These are phyloP conservation scores for Cyberlindnera misumaiensis DNA, from an alignment of 805 yeast genomes.

Conservation along the genomic window DNA sequence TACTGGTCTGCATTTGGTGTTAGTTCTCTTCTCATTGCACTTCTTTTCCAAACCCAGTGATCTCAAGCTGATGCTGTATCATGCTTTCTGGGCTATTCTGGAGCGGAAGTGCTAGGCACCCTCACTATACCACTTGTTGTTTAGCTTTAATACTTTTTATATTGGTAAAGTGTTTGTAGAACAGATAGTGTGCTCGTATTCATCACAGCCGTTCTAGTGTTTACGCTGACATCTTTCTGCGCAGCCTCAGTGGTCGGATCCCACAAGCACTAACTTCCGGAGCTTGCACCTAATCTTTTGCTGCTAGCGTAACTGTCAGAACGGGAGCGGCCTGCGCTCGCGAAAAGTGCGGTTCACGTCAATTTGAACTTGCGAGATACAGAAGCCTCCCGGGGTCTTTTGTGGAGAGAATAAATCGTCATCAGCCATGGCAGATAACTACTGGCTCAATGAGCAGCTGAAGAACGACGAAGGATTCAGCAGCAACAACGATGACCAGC, in stretches of 20 bases:
- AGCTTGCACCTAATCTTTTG: too few species aligned
- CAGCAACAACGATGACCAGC: conserved; percentile 16
- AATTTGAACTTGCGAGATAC: too few species aligned
- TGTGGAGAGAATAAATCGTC: neutral
- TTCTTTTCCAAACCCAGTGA: neutral
- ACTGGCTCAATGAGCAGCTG: conserved; percentile 23
- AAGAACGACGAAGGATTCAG: conserved; percentile 19
- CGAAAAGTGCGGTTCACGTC: neutral
- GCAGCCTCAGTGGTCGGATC: too few species aligned
- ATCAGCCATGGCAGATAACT: conserved; percentile 19
- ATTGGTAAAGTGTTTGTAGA: too few species aligned
- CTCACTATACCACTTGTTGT: too few species aligned
- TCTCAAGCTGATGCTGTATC: neutral
- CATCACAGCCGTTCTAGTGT: neutral
- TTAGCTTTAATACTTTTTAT: too few species aligned
- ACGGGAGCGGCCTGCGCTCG: neutral
- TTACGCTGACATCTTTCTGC: neutral
- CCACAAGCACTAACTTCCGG: too few species aligned
- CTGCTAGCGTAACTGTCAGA: neutral
- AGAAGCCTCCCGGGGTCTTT: neutral
- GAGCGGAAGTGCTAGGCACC: neutral
- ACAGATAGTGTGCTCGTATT: too few species aligned
- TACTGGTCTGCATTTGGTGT: too few species aligned
- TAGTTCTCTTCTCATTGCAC: neutral
- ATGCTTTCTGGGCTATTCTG: neutral